Percentiles rank a stretch among this genome's conserved stretches.
These are phyloP conservation scores for Ascochyta rabiei DNA, from an alignment of 2,329 filamentous ascomycete genomes.

Conservation along the genomic window DNA sequence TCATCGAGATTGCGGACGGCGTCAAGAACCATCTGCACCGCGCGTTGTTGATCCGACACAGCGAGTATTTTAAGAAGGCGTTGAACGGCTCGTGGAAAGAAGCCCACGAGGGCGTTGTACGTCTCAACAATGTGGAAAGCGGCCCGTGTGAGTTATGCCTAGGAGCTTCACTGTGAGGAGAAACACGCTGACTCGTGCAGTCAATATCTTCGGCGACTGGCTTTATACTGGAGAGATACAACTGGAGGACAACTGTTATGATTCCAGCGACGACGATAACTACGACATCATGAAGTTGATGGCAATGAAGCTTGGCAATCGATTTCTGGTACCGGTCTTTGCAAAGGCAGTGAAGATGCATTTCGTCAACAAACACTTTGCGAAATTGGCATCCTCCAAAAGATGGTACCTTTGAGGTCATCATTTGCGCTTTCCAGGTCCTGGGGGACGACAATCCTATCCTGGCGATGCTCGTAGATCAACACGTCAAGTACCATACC, in stretches of 20 bases:
- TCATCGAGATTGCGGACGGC: background rate
- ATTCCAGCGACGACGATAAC: background rate
- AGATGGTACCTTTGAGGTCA: background rate
- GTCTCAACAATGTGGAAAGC: background rate
- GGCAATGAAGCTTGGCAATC: background rate
- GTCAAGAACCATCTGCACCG: background rate
- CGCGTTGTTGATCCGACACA: background rate
- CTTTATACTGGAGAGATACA: background rate
- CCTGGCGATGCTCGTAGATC: background rate
- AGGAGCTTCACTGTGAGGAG: background rate
- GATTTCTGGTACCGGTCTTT: background rate
- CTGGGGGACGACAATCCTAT: background rate
- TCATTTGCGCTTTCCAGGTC: background rate
- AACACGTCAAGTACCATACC: background rate
- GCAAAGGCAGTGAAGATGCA: background rate
- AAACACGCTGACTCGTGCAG: background rate
- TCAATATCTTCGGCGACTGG: background rate
- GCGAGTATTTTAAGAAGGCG: constrained; percentile 3
- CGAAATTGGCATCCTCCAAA: background rate
- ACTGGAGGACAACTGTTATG: background rate
- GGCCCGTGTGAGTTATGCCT: background rate
- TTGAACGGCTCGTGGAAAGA: background rate
- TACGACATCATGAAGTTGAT: background rate
- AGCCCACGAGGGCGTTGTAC: background rate
- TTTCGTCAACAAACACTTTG: background rate